These are phyloP conservation scores for Starmera stellimalicola DNA, from an alignment of 1,139 yeast genomes.

Conservation along the genomic window DNA sequence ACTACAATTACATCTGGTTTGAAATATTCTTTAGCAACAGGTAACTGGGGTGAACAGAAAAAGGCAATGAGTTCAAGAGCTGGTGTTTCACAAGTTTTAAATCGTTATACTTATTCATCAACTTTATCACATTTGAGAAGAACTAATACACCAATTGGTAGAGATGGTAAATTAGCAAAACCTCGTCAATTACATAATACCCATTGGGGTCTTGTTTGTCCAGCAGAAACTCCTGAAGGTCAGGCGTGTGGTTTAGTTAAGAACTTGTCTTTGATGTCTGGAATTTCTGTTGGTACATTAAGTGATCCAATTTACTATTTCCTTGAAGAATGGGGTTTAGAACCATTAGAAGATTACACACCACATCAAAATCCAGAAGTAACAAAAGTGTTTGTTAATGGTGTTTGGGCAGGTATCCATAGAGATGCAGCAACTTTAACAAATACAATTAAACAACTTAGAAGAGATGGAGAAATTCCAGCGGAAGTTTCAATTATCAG, in stretches of 20 bases:
- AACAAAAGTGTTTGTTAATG: conserved; percentile 92
- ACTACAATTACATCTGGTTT: conserved; percentile 96
- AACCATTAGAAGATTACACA: conserved; percentile 90
- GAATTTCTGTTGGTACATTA: conserved; percentile 97
- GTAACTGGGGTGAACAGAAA: conserved; percentile 99
- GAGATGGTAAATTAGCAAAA: conserved; percentile 96
- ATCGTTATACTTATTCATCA: conserved; percentile 95
- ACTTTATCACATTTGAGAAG: conserved; percentile 96
- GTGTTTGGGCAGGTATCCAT: conserved; percentile 99
- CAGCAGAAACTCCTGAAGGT: conserved; percentile 99
- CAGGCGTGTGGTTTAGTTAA: conserved; percentile 99
- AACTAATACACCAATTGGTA: conserved; percentile 97
- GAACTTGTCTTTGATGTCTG: conserved; percentile 90
- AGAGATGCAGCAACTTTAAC: conserved; percentile 89
- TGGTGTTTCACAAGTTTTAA: conserved; percentile 97
- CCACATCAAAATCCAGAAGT: conserved; percentile 90
- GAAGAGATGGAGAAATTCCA: conserved; percentile 93
- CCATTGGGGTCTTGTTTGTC: conserved; percentile 99
- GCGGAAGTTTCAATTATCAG: conserved; percentile 96
- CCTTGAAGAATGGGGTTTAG: conserved; percentile 99
- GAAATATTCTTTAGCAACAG: conserved; percentile 95
- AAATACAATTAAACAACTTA: conserved; percentile 80
- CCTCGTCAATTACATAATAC: conserved; percentile 99
- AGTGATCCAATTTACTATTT: conserved; percentile 90
- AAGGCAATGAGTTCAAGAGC: conserved; percentile 98